phyloP scores from a whole-genome alignment of 2,329 filamentous ascomycete species.

The Apiospora saccharicola region DNA sequence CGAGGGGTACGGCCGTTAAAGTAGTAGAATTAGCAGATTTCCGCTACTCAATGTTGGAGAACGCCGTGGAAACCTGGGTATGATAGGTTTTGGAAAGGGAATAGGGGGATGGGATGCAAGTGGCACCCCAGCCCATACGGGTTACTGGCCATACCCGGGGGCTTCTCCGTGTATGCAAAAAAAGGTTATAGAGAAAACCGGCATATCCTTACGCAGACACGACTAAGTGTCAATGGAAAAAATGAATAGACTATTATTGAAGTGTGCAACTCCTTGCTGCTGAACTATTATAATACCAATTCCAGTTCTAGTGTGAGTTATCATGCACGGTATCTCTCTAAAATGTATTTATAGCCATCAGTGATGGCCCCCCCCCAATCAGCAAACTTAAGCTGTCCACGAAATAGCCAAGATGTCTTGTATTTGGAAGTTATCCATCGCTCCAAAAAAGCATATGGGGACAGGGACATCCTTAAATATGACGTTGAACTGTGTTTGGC shows the following conservation, averaged over 20 bases:
- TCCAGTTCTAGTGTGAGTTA: neutral
- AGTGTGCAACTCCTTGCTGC: neutral
- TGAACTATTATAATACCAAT: neutral
- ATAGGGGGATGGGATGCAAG: neutral
- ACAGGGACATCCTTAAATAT: no score
- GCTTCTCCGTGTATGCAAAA: neutral
- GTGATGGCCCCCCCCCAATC: no score
- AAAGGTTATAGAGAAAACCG: neutral
- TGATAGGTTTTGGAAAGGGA: neutral
- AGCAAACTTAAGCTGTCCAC: no score
- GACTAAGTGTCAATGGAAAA: neutral
- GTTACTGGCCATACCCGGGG: neutral
- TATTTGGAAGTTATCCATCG: no score
- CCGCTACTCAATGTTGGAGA: neutral
- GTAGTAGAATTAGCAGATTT: neutral
- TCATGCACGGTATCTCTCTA: no score
- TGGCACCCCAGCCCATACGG: neutral
- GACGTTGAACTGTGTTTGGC: no score
- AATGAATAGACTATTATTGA: neutral
- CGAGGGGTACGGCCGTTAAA: neutral
- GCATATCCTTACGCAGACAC: neutral
- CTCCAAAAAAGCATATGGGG: no score
- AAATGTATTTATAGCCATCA: no score
- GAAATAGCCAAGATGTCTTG: no score
- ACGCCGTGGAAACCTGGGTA: neutral